Evolutionary conservation across 1,139 yeast species (phyloP), one percentile per base, ranked within the genome.

Genomic region (Protomyces arabidopsidicola): DNA sequence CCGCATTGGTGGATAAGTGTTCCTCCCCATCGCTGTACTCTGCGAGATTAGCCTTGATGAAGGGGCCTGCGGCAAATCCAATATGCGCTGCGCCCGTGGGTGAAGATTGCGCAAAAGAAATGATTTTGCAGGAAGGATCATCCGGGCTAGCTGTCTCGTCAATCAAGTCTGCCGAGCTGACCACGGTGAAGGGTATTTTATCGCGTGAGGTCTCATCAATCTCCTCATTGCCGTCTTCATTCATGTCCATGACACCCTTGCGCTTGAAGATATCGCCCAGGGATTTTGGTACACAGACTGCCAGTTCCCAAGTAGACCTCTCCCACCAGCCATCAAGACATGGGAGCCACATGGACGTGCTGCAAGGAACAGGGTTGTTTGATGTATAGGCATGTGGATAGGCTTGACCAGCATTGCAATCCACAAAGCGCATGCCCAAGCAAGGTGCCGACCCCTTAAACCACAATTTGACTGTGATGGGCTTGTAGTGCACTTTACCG

Each of bases 61-160:
- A 95, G 3, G 96, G 86, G 0, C 98, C 99, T 1, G 90, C 82
- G 0, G 96, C 91, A 86, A 96, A 93, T 0, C 98, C 98, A n/a
- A 95, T 81, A 74, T 91, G 97, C 69, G 91, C 97, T 0, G 98
- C 90, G 58, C 96, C 86, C 0, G 90, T 88, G 0, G 98, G 96
- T 64, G 87, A 88, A 71, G 85, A 86, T 27, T 93, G 80, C 45
- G 89, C 88, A 80, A 91, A 91, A 4, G 87, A 81, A 1, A 87
- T 88, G 0, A 86, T 81, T 69, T 90, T 93, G 71, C 89, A 89
- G 1, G 86, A 80, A 55, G 83, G 74, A 72, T 90, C 96, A 0
- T 78, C 74, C 0, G 85, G 81, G 68, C 85, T 86, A 0, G 84
- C 78, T 4, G 74, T 68, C 71, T 72, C 70, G 16, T 69, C 69